Percentiles rank a stretch among this genome's conserved stretches.
Conservation (phyloP, 106 monocot species). For the Dendrobium chrysotoxum region DNA sequence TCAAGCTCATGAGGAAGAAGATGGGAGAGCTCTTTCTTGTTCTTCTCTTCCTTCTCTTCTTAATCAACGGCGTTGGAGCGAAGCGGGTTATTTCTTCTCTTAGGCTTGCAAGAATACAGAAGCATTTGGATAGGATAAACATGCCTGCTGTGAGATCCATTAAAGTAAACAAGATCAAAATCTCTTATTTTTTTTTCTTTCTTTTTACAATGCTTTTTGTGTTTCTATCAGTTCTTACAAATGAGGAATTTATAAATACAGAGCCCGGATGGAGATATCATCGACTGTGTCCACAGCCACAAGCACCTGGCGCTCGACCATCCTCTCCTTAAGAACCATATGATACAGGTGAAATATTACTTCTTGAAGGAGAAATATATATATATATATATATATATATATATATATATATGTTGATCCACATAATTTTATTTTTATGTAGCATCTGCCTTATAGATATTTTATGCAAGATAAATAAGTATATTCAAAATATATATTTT, state of each 20-base stretch:
- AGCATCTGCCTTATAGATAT: not conserved
- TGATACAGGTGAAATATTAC: conserved; percentile 49
- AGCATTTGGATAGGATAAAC: conserved; percentile 64
- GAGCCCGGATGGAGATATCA: conserved; percentile 87
- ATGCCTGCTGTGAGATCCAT: conserved; percentile 60
- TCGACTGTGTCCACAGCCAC: conserved; percentile 72
- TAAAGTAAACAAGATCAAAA: conserved; percentile 17
- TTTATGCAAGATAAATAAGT: not conserved
- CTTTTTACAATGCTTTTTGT: not conserved
- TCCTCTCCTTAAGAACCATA: conserved; percentile 72
- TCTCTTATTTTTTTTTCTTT: not conserved
- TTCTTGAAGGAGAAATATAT: not conserved
- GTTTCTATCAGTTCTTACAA: not conserved
- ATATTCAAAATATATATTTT: not conserved
- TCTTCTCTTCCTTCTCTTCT: conserved; percentile 6
- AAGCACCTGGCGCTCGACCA: conserved; percentile 81
- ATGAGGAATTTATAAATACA: conserved; percentile 5
- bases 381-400: not conserved
- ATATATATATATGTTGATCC: not conserved
- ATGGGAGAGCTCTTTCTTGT: conserved; percentile 11
- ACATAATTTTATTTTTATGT: not conserved
- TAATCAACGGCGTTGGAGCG: not conserved
- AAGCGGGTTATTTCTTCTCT: conserved; percentile 19
- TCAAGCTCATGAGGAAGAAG: conserved; percentile 28
- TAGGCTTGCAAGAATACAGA: conserved; percentile 53